Percentiles rank a stretch among this genome's conserved stretches.
Evolutionary conservation across 352 stramenopile species (phyloP).

Genomic region (Globisporangium abappressorium): DNA sequence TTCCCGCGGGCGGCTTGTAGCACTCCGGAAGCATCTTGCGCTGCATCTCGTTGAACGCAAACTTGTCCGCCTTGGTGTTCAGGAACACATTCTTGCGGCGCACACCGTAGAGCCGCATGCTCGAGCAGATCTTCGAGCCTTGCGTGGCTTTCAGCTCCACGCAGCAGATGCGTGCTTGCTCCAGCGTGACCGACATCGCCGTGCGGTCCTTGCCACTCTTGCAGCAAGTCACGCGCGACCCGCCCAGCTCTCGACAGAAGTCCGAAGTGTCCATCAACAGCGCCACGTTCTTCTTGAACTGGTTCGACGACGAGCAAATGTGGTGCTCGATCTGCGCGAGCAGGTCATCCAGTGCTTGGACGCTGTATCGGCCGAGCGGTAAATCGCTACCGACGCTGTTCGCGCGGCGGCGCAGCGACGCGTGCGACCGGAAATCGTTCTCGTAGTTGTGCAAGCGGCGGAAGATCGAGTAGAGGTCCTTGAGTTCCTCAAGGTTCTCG

Average conservation of each 20-base stretch:
- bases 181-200: conserved; percentile 96
- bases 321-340: conserved; percentile 70
- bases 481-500: conserved; percentile 70
- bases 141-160: conserved; percentile 57
- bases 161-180: conserved; percentile 77
- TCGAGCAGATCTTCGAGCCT: conserved; percentile 52
- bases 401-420: conserved; percentile 10
- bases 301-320: conserved; percentile 58
- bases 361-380: conserved; percentile 24
- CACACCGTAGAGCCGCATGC: conserved; percentile 74
- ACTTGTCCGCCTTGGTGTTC: conserved; percentile 83
- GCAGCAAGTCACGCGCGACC: conserved; percentile 94
- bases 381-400: conserved; percentile 18
- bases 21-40: conserved; percentile 81
- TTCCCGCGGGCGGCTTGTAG: conserved; percentile 78
- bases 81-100: conserved; percentile 80
- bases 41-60: conserved; percentile 88
- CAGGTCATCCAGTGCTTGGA: conserved; percentile 64
- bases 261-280: conserved; percentile 81
- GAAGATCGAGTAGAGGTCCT: conserved; percentile 58
- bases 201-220: conserved; percentile 98
- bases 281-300: conserved; percentile 83
- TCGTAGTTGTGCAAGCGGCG: conserved; percentile 42
- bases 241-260: conserved; percentile 85
- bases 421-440: conserved; percentile 6